A percentile compares a stretch with the other conserved stretches of the same genome.
phyloP scores from a whole-genome alignment of 768 basidiomycete species.

The Agaricus sinodeliciosus region DNA sequence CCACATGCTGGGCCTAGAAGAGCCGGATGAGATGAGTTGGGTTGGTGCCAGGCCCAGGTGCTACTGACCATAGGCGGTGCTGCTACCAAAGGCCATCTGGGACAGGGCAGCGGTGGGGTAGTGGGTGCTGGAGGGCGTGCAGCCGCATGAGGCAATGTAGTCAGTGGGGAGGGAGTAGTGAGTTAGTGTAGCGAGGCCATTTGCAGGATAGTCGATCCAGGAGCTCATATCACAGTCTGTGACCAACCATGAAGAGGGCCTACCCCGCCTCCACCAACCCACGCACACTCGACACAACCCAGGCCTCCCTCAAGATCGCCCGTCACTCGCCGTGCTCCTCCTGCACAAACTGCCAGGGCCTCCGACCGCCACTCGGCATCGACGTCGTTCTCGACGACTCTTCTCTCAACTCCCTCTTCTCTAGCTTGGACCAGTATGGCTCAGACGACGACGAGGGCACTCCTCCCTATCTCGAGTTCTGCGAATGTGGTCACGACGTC shows the following conservation, averaged over 20 bases:
- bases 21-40: neutral
- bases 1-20: constrained; percentile 63
- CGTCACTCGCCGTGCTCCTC: constrained; percentile 67
- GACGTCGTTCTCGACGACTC: constrained; percentile 53
- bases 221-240: constrained; percentile 7
- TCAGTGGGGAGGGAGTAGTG: constrained; percentile 55
- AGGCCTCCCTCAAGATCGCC: constrained; percentile 70
- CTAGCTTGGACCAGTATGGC: constrained; percentile 56
- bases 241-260: constrained; percentile 46
- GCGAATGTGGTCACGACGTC: constrained; percentile 65
- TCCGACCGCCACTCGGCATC: constrained; percentile 56
- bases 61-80: constrained; percentile 48
- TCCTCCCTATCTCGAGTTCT: constrained; percentile 49
- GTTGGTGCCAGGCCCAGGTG: neutral
- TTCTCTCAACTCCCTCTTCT: constrained; percentile 42
- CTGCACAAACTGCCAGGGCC: constrained; percentile 63
- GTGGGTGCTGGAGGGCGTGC: constrained; percentile 56
- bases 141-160: constrained; percentile 72
- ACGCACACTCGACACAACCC: constrained; percentile 39
- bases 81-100: constrained; percentile 76
- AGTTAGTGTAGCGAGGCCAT: constrained; percentile 72
- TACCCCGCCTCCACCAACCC: constrained; percentile 60
- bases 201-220: constrained; percentile 61
- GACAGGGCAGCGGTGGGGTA: constrained; percentile 79
- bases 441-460: constrained; percentile 68